phyloP scores from a whole-genome alignment of 1,284 basidiomycete species.

The Amylostereum areolatum region DNA sequence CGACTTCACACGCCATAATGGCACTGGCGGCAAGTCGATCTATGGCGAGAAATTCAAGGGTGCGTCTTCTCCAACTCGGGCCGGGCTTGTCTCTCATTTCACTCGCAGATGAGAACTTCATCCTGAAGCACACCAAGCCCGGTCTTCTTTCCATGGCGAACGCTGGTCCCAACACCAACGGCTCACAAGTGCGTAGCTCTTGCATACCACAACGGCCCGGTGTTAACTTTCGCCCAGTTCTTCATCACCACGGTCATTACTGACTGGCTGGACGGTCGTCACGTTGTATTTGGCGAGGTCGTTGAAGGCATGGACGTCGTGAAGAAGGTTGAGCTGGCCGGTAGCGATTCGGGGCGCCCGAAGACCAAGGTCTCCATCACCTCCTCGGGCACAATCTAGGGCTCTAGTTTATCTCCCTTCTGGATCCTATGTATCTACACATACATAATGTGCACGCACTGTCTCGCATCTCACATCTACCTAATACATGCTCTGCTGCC shows the following conservation, averaged over 20 bases:
- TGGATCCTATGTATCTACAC: too few relatives aligned
- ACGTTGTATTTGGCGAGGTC: conserved; percentile 84
- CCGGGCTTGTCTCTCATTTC: background rate
- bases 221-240: conserved; percentile 40
- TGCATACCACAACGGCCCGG: background rate
- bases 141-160: conserved; percentile 93
- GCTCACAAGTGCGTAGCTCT: conserved; percentile 49
- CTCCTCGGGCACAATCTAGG: conserved; percentile 42
- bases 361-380: conserved; percentile 54
- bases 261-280: conserved; percentile 74
- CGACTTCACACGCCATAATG: conserved; percentile 70
- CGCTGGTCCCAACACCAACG: conserved; percentile 67
- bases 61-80: conserved; percentile 25
- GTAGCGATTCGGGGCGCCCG: conserved; percentile 50
- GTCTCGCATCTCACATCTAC: too few relatives aligned
- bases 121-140: conserved; percentile 68
- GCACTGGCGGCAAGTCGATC: conserved; percentile 87
- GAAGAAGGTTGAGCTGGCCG: conserved; percentile 64
- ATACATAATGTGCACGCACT: too few relatives aligned
- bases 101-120: conserved; percentile 80
- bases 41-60: conserved; percentile 80
- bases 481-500: too few relatives aligned
- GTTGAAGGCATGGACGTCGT: conserved; percentile 77
- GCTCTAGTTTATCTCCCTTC: too few relatives aligned
- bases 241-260: conserved; percentile 85